Evolutionary conservation across 306 rosid species (phyloP).

Genomic region (Cicer cuneatum): DNA sequence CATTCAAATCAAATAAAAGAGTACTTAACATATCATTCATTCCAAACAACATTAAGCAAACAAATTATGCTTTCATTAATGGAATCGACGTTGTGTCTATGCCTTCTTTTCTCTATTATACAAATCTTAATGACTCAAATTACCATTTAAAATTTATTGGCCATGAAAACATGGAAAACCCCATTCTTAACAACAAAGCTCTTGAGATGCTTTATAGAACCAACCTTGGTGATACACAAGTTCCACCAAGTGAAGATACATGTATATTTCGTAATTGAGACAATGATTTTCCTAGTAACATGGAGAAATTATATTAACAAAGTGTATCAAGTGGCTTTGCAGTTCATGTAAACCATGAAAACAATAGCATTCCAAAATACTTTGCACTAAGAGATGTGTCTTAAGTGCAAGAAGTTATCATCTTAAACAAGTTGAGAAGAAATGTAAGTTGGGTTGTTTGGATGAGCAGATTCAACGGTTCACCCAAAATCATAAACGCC

Average conservation of each 20-base stretch:
- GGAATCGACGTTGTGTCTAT: conserved; percentile 69
- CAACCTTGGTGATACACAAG: background rate
- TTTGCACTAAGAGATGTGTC: background rate
- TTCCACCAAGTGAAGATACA: background rate
- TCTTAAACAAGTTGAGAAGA: too few relatives aligned
- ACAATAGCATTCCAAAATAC: background rate
- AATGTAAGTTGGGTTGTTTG: too few relatives aligned
- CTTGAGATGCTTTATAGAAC: conserved; percentile 26
- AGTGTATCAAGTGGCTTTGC: background rate
- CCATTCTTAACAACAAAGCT: background rate
- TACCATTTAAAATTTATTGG: background rate
- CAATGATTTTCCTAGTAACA: background rate
- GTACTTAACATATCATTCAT: conserved; percentile 48
- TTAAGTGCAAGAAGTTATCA: conserved; percentile 1
- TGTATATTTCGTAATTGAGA: conserved; percentile 38
- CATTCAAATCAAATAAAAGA: conserved; percentile 29
- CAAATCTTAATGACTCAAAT: background rate
- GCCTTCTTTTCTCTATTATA: conserved; percentile 59
- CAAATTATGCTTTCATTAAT: conserved; percentile 52
- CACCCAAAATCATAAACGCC: too few relatives aligned
- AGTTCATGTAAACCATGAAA: background rate
- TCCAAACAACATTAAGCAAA: conserved; percentile 18
- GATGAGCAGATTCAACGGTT: too few relatives aligned
- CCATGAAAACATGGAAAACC: background rate
- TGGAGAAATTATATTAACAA: background rate